Evolutionary conservation across 2,329 filamentous ascomycete species (phyloP).

Genomic region (Sclerotiophoma versabilis): DNA sequence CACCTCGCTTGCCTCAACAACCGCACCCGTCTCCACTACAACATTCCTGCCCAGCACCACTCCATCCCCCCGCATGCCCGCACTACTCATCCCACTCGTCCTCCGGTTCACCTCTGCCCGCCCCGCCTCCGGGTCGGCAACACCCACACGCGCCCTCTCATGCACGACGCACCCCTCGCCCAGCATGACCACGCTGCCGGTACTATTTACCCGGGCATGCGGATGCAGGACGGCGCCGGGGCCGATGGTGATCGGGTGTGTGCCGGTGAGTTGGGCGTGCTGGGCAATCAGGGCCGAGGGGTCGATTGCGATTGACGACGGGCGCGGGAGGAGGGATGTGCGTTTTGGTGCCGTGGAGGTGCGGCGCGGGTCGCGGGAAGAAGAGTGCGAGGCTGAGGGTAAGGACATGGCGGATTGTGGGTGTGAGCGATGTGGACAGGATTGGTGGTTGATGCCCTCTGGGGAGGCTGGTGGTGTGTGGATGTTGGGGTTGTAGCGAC

Average conservation of each 20-base stretch:
- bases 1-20: slow-evolving; percentile 49
- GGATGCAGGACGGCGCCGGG: slow-evolving; percentile 86
- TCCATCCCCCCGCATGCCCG: slow-evolving; percentile 32
- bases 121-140: slow-evolving; percentile 20
- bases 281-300: slow-evolving; percentile 57
- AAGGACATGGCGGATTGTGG: not conserved
- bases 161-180: slow-evolving; percentile 73
- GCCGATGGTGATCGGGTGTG: slow-evolving; percentile 78
- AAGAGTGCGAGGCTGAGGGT: too few species aligned
- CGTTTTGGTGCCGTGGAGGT: slow-evolving; percentile 45
- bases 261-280: slow-evolving; percentile 66
- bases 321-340: slow-evolving; percentile 48
- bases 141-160: slow-evolving; percentile 63
- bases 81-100: slow-evolving; percentile 15
- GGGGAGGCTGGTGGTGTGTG: not conserved
- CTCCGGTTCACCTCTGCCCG: slow-evolving; percentile 8
- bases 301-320: slow-evolving; percentile 52
- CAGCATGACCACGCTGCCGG: slow-evolving; percentile 52
- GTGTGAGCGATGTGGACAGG: too few species aligned
- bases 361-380: slow-evolving; percentile 33
- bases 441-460: not conserved
- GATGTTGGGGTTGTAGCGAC: not conserved
- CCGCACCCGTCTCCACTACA: slow-evolving; percentile 53
- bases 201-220: slow-evolving; percentile 64
- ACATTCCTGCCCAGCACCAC: slow-evolving; percentile 53